Evolutionary conservation across 2,329 filamentous ascomycete species (phyloP).

Genomic region (Clarireedia monteithiana): DNA sequence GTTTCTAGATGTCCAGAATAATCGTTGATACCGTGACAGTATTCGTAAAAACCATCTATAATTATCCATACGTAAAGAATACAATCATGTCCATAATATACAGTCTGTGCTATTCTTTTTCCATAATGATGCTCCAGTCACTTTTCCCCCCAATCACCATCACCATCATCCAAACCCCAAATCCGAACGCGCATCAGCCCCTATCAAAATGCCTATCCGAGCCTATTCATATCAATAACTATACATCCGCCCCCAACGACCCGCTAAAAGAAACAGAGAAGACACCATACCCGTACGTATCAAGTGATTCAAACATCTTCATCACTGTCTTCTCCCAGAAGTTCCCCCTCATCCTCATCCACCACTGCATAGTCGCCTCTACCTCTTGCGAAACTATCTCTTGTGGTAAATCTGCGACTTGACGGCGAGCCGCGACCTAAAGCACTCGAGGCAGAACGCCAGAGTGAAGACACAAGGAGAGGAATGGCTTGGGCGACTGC

Average conservation of each 20-base stretch:
- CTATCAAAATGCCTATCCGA: neutral
- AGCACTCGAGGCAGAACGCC: slow-evolving; percentile 52
- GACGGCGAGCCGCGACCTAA: slow-evolving; percentile 38
- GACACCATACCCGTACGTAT: neutral
- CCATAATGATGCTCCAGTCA: neutral
- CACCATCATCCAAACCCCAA: neutral
- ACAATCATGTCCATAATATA: neutral
- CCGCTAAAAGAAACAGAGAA: neutral
- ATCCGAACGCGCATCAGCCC: neutral
- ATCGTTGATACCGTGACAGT: no score
- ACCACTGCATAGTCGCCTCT: slow-evolving; percentile 83
- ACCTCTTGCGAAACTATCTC: slow-evolving; percentile 81
- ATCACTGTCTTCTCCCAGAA: slow-evolving; percentile 88
- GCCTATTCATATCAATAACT: neutral
- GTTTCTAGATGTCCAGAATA: no score
- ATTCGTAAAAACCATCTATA: no score
- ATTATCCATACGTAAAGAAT: neutral
- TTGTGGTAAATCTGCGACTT: slow-evolving; percentile 63
- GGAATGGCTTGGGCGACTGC: slow-evolving; percentile 58
- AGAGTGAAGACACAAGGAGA: slow-evolving; percentile 63
- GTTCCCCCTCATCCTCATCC: slow-evolving; percentile 88
- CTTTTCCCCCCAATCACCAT: neutral
- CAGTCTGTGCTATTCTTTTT: neutral
- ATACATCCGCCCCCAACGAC: neutral
- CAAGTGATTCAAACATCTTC: slow-evolving; percentile 57